Conservation (phyloP, 306 rosid genomes). For the Vicia villosa region DNA sequence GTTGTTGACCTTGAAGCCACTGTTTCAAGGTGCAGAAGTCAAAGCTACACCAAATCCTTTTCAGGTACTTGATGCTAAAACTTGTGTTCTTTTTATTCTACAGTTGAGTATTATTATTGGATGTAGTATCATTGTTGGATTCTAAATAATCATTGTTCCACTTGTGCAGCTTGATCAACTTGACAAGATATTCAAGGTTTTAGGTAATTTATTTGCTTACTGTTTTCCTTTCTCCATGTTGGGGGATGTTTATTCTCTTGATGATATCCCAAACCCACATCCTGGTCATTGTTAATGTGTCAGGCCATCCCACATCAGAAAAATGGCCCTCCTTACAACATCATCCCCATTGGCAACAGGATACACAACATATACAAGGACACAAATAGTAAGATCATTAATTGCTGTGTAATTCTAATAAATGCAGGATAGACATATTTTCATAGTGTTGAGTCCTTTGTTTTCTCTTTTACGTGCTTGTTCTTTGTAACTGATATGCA, state of each 20-base stretch:
- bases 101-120: not conserved
- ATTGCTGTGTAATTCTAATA: slow-evolving; percentile 23
- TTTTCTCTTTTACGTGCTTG: slow-evolving; percentile 9
- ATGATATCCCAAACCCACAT: slow-evolving; percentile 39
- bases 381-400: slow-evolving; percentile 81
- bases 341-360: slow-evolving; percentile 95
- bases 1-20: slow-evolving; percentile 94
- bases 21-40: slow-evolving; percentile 97
- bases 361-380: slow-evolving; percentile 72
- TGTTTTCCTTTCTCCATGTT: slow-evolving; percentile 35
- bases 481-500: not conserved
- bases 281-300: slow-evolving; percentile 46
- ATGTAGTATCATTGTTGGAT: slow-evolving; percentile 32
- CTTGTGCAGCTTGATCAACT: slow-evolving; percentile 94
- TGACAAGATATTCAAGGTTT: slow-evolving; percentile 96
- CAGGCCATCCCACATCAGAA: slow-evolving; percentile 94
- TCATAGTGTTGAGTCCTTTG: slow-evolving; percentile 1
- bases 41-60: slow-evolving; percentile 85
- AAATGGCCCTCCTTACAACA: slow-evolving; percentile 93
- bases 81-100: slow-evolving; percentile 17
- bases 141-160: slow-evolving; percentile 29
- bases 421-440: slow-evolving; percentile 29
- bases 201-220: slow-evolving; percentile 63
- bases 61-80: slow-evolving; percentile 59
- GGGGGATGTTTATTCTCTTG: slow-evolving; percentile 40